Percentiles rank a stretch among this genome's conserved stretches.
phyloP scores from a whole-genome alignment of 108 stramenopile genomes.

The Conticribra guillardii region DNA sequence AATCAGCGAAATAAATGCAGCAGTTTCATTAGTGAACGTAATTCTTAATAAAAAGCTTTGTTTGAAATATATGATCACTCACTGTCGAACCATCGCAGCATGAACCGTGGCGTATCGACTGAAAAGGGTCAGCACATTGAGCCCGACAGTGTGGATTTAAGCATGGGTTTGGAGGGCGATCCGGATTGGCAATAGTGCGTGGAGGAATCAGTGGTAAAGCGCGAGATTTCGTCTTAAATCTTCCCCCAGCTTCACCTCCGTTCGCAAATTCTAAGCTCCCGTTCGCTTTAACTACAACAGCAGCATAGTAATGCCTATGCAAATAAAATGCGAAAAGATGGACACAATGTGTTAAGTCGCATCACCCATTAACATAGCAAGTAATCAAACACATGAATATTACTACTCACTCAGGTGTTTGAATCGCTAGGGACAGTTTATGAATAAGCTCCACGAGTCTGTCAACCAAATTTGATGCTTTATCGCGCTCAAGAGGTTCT shows the following conservation, averaged over 20 bases:
- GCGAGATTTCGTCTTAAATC: constrained; percentile 56
- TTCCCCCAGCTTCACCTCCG: constrained; percentile 27
- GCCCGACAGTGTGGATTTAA: constrained; percentile 45
- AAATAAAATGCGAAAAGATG: too few species aligned
- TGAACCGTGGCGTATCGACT: constrained; percentile 60
- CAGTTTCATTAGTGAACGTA: too few species aligned
- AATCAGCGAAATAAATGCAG: background rate
- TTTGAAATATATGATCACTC: background rate
- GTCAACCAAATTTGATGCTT: constrained; percentile 38
- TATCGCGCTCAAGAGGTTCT: constrained; percentile 25
- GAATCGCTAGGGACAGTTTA: constrained; percentile 38
- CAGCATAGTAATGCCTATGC: constrained; percentile 56
- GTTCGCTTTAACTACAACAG: constrained; percentile 57
- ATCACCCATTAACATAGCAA: too few species aligned
- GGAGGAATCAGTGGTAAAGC: constrained; percentile 55
- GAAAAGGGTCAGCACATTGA: constrained; percentile 20
- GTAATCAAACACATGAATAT: too few species aligned
- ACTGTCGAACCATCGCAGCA: constrained; percentile 54
- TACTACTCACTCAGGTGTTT: constrained; percentile 50
- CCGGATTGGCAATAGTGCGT: constrained; percentile 35
- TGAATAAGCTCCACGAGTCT: constrained; percentile 42
- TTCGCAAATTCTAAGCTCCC: constrained; percentile 68
- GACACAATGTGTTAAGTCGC: too few species aligned
- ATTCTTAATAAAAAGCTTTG: background rate
- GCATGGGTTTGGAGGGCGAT: constrained; percentile 44